Percentiles rank a stretch among this genome's conserved stretches.
Conservation (phyloP, 371 early-diverging fungal genomes). For the Mucor velutinosus region DNA sequence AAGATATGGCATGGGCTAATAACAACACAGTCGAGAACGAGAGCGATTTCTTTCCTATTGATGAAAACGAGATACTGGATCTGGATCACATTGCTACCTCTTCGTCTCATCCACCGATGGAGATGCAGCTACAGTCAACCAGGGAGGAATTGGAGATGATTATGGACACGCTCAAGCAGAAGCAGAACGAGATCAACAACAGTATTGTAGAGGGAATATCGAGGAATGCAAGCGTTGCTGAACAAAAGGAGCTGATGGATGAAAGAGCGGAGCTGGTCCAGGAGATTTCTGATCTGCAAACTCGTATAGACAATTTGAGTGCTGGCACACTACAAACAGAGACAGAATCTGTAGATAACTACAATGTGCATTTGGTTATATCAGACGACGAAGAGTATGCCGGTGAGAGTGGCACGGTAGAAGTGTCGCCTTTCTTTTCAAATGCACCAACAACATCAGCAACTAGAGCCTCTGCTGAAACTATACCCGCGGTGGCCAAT, state of each 20-base stretch:
- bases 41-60: background rate
- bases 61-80: conserved; percentile 3
- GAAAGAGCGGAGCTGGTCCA: background rate
- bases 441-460: background rate
- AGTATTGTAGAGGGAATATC: conserved; percentile 2
- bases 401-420: background rate
- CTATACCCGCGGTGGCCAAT: background rate
- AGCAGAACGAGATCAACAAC: background rate
- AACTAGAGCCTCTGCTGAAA: background rate
- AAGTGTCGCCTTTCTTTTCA: conserved; percentile 11
- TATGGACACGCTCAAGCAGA: background rate
- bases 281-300: background rate
- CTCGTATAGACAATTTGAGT: background rate
- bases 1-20: background rate
- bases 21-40: background rate
- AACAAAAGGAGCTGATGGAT: background rate
- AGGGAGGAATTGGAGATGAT: conserved; percentile 3
- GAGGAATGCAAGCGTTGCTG: background rate
- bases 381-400: background rate
- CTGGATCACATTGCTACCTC: background rate
- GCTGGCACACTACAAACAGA: background rate
- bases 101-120: background rate
- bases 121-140: background rate
- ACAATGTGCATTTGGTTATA: background rate
- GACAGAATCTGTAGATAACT: too few species aligned